Conservation (phyloP, 345 rosid species). For the Isatis tinctoria region DNA sequence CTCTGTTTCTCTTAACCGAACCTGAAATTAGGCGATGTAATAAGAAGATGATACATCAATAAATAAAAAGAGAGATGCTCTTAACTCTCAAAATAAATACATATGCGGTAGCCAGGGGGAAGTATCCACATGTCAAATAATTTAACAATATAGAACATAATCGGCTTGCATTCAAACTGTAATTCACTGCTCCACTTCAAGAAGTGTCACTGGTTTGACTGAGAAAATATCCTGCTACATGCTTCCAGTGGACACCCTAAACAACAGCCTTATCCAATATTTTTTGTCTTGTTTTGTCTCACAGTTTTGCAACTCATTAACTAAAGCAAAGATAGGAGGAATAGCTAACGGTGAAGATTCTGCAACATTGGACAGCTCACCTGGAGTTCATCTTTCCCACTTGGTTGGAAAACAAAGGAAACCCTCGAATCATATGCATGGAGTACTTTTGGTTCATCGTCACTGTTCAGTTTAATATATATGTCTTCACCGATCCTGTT, state of each 20-base stretch:
- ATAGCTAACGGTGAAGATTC: slow-evolving; percentile 10
- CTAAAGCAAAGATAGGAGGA: not conserved
- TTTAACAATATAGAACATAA: slow-evolving; percentile 5
- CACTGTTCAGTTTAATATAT: slow-evolving; percentile 58
- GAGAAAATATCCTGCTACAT: slow-evolving; percentile 8
- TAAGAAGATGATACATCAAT: slow-evolving; percentile 11
- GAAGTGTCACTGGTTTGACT: slow-evolving; percentile 10
- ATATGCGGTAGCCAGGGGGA: not conserved
- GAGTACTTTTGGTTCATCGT: slow-evolving; percentile 80
- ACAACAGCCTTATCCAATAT: not conserved
- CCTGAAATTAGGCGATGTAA: slow-evolving; percentile 42
- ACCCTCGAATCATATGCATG: slow-evolving; percentile 72
- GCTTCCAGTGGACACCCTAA: not conserved
- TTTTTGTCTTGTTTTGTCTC: not conserved
- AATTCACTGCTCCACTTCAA: slow-evolving; percentile 9
- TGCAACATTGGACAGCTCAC: slow-evolving; percentile 36
- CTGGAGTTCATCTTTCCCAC: slow-evolving; percentile 76
- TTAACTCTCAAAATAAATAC: slow-evolving; percentile 6
- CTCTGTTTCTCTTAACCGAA: slow-evolving; percentile 66
- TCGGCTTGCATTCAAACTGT: not conserved
- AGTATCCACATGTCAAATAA: slow-evolving; percentile 10
- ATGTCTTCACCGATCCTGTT: slow-evolving; percentile 86
- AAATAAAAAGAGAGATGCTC: slow-evolving; percentile 4
- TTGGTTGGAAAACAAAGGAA: slow-evolving; percentile 57
- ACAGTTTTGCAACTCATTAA: slow-evolving; percentile 9